Evolutionary conservation across 257 asterid species (phyloP), one percentile per base, ranked within the genome.

Genomic region (Craterostigma plantagineum): DNA sequence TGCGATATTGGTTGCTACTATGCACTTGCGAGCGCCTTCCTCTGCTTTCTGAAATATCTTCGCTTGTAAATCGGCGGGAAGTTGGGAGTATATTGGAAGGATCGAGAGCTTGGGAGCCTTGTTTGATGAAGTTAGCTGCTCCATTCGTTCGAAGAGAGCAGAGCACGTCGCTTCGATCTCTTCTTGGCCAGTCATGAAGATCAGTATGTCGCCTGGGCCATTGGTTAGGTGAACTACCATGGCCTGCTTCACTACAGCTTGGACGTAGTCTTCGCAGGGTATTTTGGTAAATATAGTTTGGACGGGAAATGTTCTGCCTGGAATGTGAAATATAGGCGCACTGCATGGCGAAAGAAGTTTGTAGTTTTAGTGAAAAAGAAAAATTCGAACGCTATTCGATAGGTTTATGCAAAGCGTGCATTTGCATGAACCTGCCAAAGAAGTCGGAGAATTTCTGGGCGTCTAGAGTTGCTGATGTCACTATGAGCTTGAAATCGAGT

Each of bases 111-210:
- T 87, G 7, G 95, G 90, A 30, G 78, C 67, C 55, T 76, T 87
- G 46, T 77, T 69, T 15, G 92, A 56, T 12, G 93, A 60, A 34
- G 43, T 49, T 9, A 76, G 80, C 51, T 79, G 93, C 49, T 87
- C 98, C 92, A 82, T 76, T 42, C 95, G 91, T 44, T 87, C 98
- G 7, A 74, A 37, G 37, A 87, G 92, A 48, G 98, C 92, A 52
- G 76, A 76, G 46, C 98, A 87, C 16, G 92, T 79, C 5, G 95
- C 98, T 69, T 87, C 98, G 16, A 87, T 87, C 75, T 87, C 98
- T 37, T 79, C 98, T 65, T 87, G 95, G 59, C 98, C 98, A 4
- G 98, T 87, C 98, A 82, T 82, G 70, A 87, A 87, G 61, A 87
- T 76, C 11, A 87, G 93, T 46, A 87, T 87, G 61, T 87, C 98